Conservation (phyloP, 1,284 basidiomycete species). For the Coniophora puteana region DNA sequence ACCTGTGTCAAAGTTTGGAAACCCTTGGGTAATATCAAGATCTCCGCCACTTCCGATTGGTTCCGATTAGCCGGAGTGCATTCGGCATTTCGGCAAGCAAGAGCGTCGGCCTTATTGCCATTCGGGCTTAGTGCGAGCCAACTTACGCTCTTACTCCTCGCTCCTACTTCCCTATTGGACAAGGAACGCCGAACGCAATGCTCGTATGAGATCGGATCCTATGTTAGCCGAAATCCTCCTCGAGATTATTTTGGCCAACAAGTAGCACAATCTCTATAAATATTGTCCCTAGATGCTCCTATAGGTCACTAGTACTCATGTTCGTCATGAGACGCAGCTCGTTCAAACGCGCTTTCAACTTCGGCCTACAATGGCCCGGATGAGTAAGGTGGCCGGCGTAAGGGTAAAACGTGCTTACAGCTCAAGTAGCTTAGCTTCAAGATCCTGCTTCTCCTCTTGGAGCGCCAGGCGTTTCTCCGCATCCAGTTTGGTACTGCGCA, state of each 20-base stretch:
- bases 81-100: constrained; percentile 15
- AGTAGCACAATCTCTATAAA: not conserved
- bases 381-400: not conserved
- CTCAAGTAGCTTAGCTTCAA: constrained; percentile 78
- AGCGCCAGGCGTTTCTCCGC: constrained; percentile 88
- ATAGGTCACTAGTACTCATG: too few relatives aligned
- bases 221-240: not conserved
- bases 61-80: constrained; percentile 12
- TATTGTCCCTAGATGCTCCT: too few relatives aligned
- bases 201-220: too few relatives aligned
- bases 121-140: too few relatives aligned
- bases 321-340: constrained; percentile 47
- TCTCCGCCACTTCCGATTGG: constrained; percentile 25
- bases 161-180: too few relatives aligned
- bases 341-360: constrained; percentile 73
- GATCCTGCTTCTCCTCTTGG: constrained; percentile 89
- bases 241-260: not conserved
- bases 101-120: not conserved
- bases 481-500: constrained; percentile 77
- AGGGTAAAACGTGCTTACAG: constrained; percentile 48
- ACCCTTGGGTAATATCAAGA: constrained; percentile 11
- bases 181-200: too few relatives aligned
- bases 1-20: too few relatives aligned
- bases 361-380: constrained; percentile 51
- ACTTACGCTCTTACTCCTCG: too few relatives aligned